These are phyloP conservation scores for Penicillium daleae DNA, from an alignment of 495 filamentous ascomycete species.

Conservation along the genomic window DNA sequence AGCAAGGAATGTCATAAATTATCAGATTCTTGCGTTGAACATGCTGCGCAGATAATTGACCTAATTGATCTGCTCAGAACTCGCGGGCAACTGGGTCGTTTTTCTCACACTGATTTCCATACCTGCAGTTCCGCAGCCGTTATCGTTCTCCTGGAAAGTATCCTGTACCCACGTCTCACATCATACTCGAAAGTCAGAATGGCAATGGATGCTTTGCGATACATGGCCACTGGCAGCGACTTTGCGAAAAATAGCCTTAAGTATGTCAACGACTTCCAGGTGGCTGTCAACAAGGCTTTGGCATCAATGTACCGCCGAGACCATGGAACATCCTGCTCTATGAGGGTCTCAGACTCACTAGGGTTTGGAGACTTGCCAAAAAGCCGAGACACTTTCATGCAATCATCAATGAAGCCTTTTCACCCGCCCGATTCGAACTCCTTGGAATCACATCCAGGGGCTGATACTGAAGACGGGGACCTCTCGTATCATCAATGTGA, in stretches of 20 bases:
- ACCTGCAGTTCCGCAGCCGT: constrained; percentile 8
- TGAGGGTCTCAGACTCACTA: too few relatives aligned
- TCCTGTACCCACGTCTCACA: constrained; percentile 7
- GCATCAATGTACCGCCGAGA: neutral
- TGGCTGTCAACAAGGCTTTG: constrained; percentile 5
- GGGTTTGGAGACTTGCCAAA: too few relatives aligned
- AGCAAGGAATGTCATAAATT: too few relatives aligned
- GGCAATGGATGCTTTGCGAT: constrained; percentile 8
- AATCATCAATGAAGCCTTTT: too few relatives aligned
- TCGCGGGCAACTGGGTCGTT: constrained; percentile 6
- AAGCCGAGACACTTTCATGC: too few relatives aligned
- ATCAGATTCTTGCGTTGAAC: too few relatives aligned
- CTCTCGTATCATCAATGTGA: too few relatives aligned
- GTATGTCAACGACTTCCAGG: constrained; percentile 7
- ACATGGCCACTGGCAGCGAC: constrained; percentile 7
- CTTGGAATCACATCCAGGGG: too few relatives aligned
- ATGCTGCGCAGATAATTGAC: too few relatives aligned
- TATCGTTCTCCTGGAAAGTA: constrained; percentile 9
- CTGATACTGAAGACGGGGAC: too few relatives aligned
- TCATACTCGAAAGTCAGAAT: constrained; percentile 6
- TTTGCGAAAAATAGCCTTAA: constrained; percentile 9
- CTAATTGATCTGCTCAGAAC: neutral
- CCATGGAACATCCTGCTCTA: too few relatives aligned
- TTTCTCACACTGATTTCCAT: constrained; percentile 9
- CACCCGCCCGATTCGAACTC: too few relatives aligned